These are phyloP conservation scores for Irpex lacteus DNA, from an alignment of 1,284 basidiomycete species.

Conservation along the genomic window DNA sequence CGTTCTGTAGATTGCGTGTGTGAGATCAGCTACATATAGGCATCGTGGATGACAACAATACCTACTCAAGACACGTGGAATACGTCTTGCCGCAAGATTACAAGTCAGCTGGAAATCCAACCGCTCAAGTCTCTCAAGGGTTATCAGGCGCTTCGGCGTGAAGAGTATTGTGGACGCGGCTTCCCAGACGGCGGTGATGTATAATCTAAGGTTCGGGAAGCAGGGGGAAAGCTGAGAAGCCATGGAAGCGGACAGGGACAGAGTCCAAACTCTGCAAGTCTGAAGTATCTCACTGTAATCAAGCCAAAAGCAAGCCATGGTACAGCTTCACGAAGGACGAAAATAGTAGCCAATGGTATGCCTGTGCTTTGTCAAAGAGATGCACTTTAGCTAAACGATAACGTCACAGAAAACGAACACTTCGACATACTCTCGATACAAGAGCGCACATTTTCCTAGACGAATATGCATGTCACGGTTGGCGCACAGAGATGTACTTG, in stretches of 20 bases:
- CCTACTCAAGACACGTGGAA: background rate
- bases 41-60: background rate
- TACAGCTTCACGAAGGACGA: background rate
- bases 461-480: too few species aligned
- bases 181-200: background rate
- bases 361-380: conserved; percentile 1
- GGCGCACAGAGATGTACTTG: background rate
- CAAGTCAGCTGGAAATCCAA: too few species aligned
- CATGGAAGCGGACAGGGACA: background rate
- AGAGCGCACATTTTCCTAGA: too few species aligned
- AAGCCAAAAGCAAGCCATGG: background rate
- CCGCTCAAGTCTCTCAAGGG: too few species aligned
- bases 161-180: too few species aligned
- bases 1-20: background rate
- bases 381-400: background rate
- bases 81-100: too few species aligned
- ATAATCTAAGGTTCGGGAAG: background rate
- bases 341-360: conserved; percentile 15
- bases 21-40: background rate
- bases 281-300: background rate
- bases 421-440: too few species aligned
- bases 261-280: background rate
- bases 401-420: background rate
- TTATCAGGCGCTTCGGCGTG: too few species aligned
- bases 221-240: background rate